Percentiles rank a stretch among this genome's conserved stretches.
These are phyloP conservation scores for Chaetomium tenue DNA, from an alignment of 495 filamentous ascomycete genomes.

Conservation along the genomic window DNA sequence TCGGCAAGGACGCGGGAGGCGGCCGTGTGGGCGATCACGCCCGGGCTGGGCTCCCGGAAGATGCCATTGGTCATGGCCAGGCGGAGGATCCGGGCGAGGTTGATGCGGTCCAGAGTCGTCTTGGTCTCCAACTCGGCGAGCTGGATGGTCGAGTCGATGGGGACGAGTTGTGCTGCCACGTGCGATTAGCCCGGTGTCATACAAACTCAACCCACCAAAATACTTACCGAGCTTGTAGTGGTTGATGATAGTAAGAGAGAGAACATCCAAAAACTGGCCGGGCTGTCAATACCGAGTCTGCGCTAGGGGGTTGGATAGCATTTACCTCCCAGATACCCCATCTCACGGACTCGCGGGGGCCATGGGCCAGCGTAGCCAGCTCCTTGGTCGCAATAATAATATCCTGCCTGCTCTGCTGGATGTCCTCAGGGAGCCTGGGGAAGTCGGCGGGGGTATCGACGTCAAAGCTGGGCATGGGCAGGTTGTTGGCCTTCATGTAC, in stretches of 20 bases:
- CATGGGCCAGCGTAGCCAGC: constrained; percentile 42
- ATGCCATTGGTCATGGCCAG: constrained; percentile 56
- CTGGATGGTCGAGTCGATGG: constrained; percentile 40
- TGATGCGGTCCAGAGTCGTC: constrained; percentile 43
- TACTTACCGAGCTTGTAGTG: constrained; percentile 42
- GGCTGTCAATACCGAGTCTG: constrained; percentile 3
- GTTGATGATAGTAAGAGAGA: constrained; percentile 42
- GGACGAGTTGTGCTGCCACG: constrained; percentile 40
- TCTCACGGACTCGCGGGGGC: constrained; percentile 42
- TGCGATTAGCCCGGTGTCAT: background rate
- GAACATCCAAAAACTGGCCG: constrained; percentile 40
- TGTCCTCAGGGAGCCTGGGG: constrained; percentile 41
- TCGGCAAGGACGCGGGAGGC: constrained; percentile 47
- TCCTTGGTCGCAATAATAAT: constrained; percentile 43
- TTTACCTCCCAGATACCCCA: constrained; percentile 46
- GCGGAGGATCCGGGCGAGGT: constrained; percentile 54
- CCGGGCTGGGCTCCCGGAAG: constrained; percentile 53
- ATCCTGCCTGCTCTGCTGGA: constrained; percentile 38
- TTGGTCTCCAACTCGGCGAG: constrained; percentile 45
- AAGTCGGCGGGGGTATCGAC: constrained; percentile 41
- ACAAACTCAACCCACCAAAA: too few relatives aligned
- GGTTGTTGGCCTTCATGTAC: constrained; percentile 40
- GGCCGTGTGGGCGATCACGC: constrained; percentile 54
- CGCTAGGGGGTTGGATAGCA: background rate
- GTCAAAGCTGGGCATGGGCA: constrained; percentile 41